Percentiles rank a stretch among this genome's conserved stretches.
Evolutionary conservation across 129 eudicot genomes (phyloP).

Genomic region (Centella asiatica): DNA sequence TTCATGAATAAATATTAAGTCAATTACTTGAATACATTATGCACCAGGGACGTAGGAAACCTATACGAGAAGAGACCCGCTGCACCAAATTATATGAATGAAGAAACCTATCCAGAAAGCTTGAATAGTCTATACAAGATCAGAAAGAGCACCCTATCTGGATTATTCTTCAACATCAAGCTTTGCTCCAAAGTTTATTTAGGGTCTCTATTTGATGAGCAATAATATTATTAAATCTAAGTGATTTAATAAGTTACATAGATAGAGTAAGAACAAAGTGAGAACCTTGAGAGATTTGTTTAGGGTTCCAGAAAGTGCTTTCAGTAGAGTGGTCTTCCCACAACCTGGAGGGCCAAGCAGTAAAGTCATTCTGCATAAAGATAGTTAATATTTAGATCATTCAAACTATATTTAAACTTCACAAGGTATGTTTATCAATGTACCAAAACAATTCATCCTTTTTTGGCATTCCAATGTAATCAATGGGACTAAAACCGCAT

Average conservation of each 20-base stretch:
- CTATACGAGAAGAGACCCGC: neutral
- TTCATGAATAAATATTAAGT: neutral
- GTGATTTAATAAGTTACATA: neutral
- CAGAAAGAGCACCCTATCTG: neutral
- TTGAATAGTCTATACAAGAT: neutral
- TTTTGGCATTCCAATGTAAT: neutral
- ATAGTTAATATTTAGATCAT: neutral
- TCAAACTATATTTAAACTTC: neutral
- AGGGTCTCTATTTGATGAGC: neutral
- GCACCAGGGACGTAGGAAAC: neutral
- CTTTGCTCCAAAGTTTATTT: neutral
- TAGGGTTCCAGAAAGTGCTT: slow-evolving; percentile 77
- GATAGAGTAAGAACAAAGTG: neutral
- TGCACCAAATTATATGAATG: neutral
- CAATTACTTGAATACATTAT: neutral
- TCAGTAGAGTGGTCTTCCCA: slow-evolving; percentile 71
- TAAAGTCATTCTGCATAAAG: slow-evolving; percentile 63
- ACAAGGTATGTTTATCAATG: too few species aligned
- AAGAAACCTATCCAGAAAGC: neutral
- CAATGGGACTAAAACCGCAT: too few species aligned
- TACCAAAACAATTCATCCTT: neutral
- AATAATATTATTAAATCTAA: neutral
- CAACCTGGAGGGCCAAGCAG: slow-evolving; percentile 93
- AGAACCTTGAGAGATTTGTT: slow-evolving; percentile 55
- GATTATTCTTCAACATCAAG: neutral